phyloP scores from a whole-genome alignment of 2,329 filamentous ascomycete species.

The Aureobasidium sp. region DNA sequence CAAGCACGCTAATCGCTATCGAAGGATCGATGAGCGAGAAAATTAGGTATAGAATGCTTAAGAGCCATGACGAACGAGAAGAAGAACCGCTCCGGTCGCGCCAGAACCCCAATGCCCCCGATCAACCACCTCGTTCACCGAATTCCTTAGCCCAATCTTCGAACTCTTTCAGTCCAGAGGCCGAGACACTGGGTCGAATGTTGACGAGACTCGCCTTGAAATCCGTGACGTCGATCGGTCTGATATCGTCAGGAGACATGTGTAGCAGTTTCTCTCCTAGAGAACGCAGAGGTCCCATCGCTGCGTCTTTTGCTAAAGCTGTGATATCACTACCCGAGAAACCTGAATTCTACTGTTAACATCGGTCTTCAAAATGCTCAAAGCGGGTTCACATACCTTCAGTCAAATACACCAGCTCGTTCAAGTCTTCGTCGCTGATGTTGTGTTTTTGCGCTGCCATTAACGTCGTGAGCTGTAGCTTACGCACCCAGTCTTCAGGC shows the following conservation, averaged over 20 bases:
- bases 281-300: constrained; percentile 89
- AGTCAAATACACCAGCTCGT: constrained; percentile 66
- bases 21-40: too few relatives aligned
- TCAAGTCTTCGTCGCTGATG: constrained; percentile 62
- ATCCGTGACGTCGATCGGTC: constrained; percentile 72
- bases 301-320: constrained; percentile 90
- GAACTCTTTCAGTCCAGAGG: constrained; percentile 74
- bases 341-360: constrained; percentile 44
- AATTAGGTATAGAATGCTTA: background rate
- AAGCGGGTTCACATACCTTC: constrained; percentile 53
- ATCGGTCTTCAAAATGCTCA: background rate
- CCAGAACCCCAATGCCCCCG: background rate
- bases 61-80: background rate
- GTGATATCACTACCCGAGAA: constrained; percentile 98
- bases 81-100: background rate
- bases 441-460: constrained; percentile 82
- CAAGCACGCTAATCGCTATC: background rate
- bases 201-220: constrained; percentile 76
- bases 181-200: constrained; percentile 85
- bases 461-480: constrained; percentile 67
- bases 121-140: constrained; percentile 70
- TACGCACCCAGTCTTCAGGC: constrained; percentile 74
- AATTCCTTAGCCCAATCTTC: constrained; percentile 93
- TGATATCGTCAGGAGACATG: constrained; percentile 90
- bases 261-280: constrained; percentile 81